These are phyloP conservation scores for Colletotrichum tropicale DNA, from an alignment of 2,329 filamentous ascomycete genomes.

Conservation along the genomic window DNA sequence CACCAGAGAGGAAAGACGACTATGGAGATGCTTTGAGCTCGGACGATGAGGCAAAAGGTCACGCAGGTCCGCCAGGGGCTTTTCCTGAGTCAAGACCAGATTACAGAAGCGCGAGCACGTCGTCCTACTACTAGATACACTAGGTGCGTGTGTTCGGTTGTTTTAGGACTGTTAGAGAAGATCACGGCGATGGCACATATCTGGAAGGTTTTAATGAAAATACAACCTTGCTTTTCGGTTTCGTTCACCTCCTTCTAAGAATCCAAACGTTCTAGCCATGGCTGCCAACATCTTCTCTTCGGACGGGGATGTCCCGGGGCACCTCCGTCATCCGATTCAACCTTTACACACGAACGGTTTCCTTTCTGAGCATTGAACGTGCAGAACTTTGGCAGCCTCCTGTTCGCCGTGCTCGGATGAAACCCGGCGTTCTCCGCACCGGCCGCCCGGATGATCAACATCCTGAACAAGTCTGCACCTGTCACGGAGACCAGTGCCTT, in stretches of 20 bases:
- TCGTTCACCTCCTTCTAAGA: background rate
- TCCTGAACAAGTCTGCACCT: background rate
- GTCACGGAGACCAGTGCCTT: background rate
- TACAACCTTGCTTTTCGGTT: conserved; percentile 6
- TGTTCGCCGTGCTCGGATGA: conserved; percentile 2
- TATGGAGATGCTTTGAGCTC: conserved; percentile 39
- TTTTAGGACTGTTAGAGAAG: conserved; percentile 1
- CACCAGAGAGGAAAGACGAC: conserved; percentile 46
- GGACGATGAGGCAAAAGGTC: conserved; percentile 38
- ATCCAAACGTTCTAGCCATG: background rate
- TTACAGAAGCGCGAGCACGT: conserved; percentile 39
- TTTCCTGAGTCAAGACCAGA: conserved; percentile 53
- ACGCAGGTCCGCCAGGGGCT: conserved; percentile 45
- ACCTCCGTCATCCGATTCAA: background rate
- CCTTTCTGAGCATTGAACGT: background rate
- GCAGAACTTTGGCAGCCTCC: background rate
- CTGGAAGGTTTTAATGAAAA: background rate
- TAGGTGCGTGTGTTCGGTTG: background rate
- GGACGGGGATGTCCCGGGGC: background rate
- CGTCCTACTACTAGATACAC: conserved; percentile 37
- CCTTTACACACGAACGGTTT: background rate
- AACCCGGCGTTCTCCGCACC: background rate
- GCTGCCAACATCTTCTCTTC: background rate
- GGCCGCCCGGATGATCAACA: background rate
- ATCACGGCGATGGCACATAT: background rate